These are phyloP conservation scores for Fagus crenata DNA, from an alignment of 306 rosid species.

Conservation along the genomic window DNA sequence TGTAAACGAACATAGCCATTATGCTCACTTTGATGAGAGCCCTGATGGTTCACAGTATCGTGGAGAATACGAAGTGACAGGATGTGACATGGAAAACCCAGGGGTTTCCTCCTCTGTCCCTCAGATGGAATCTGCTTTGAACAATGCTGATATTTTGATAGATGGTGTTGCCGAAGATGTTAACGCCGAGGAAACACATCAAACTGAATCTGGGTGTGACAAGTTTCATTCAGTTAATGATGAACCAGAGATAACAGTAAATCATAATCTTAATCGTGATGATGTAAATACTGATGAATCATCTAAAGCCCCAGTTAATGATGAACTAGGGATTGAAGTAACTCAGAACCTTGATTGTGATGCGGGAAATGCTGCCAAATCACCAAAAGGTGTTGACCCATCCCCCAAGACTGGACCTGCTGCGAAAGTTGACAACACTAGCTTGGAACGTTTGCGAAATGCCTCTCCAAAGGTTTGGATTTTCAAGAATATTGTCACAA, in stretches of 20 bases:
- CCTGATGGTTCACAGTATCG: slow-evolving; percentile 43
- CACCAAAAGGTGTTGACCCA: slow-evolving; percentile 22
- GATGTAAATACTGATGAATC: slow-evolving; percentile 26
- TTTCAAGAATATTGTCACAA: background rate
- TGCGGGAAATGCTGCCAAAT: slow-evolving; percentile 22
- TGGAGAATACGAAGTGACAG: slow-evolving; percentile 35
- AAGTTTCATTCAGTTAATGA: slow-evolving; percentile 21
- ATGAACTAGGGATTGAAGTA: slow-evolving; percentile 10
- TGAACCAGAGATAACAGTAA: slow-evolving; percentile 14
- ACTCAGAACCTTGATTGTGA: slow-evolving; percentile 3
- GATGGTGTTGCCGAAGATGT: slow-evolving; percentile 20
- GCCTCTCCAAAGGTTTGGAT: slow-evolving; percentile 49
- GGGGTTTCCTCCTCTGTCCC: slow-evolving; percentile 35
- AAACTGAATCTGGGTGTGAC: slow-evolving; percentile 29
- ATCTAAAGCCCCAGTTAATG: slow-evolving; percentile 5
- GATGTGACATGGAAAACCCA: slow-evolving; percentile 37
- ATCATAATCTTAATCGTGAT: slow-evolving; percentile 1
- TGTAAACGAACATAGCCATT: slow-evolving; percentile 34
- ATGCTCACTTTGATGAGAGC: slow-evolving; percentile 42
- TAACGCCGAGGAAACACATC: slow-evolving; percentile 38
- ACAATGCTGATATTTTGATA: slow-evolving; percentile 24
- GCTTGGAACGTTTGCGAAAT: slow-evolving; percentile 30
- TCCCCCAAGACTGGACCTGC: slow-evolving; percentile 32
- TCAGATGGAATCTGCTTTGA: slow-evolving; percentile 31
- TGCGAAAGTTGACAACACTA: slow-evolving; percentile 32